Base-by-base conservation (phyloP, 306 rosid species). In the Lathyrus sativus region DNA sequence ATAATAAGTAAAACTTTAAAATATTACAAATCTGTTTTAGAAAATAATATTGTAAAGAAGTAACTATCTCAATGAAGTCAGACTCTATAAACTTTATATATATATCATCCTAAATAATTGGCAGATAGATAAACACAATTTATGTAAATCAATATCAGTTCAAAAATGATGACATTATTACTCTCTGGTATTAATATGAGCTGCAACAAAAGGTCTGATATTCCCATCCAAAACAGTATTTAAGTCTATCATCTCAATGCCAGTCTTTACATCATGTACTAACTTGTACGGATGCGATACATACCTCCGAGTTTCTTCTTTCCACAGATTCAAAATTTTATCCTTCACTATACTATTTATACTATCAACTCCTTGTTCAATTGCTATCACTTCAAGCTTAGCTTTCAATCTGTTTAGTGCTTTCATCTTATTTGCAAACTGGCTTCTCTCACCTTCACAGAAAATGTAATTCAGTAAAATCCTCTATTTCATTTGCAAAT, bases 331-430 rank as follows among this genome's bases (percentile, higher is more conserved):
- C 6, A 60, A 60, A 62, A 88, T 81, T 45, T 74, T 81, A 17
- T 81, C 86, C 62, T 74, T 86, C 48, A 67, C 57, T 68, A 91
- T 85, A 61, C 71, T 74, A 17, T 78, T 68, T 70, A 83, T 76
- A 59, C 62, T 22, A 19, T 65, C 56, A 79, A 86, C 86, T 58
- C 85, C 85, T 78, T 88, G 95, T 67, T 88, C 92, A 74, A 45
- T 57, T 49, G 86, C 91, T 62, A 78, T 82, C 70, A 86, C 88
- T 24, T 75, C 67, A 61, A 91, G 92, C 76, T 84, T 91, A 63
- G 91, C 95, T 59, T 83, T 83, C 78, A 91, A 65, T 71, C 97
- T 85, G 71, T 88, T 88, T 14, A 86, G 71, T 48, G 97, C 95
- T 79, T 91, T 91, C 59, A 88, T 91, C 81, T 84, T 78, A 61